These are phyloP conservation scores for Hawksworthiomyces lignivorus DNA, from an alignment of 2,329 filamentous ascomycete genomes.

Conservation along the genomic window DNA sequence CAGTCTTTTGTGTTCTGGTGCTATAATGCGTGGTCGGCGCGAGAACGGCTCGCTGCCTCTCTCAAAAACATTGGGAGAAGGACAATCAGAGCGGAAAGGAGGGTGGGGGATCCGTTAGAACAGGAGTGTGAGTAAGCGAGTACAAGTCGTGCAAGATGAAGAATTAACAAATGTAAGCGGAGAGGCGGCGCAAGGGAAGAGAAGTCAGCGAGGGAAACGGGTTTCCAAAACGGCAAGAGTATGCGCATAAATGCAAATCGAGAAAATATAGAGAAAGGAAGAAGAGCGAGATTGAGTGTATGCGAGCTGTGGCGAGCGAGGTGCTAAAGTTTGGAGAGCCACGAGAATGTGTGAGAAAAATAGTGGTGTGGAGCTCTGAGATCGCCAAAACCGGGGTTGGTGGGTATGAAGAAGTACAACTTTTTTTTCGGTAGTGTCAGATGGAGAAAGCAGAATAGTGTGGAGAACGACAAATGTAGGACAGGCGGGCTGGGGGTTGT, in stretches of 20 bases:
- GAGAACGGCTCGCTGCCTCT: constrained; percentile 1
- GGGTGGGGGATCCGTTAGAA: neutral
- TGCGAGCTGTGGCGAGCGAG: neutral
- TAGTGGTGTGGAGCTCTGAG: constrained; percentile 7
- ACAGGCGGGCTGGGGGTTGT: no score
- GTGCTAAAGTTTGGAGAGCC: constrained; percentile 4
- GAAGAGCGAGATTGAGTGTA: neutral
- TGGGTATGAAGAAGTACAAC: neutral
- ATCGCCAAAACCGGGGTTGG: constrained; percentile 8
- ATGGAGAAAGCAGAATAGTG: no score
- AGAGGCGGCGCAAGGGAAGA: no score
- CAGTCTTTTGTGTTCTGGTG: no score
- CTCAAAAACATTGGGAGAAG: neutral
- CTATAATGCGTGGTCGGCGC: neutral
- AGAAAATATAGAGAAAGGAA: neutral
- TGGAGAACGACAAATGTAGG: no score
- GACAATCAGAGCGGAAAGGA: neutral
- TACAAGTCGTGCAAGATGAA: no score
- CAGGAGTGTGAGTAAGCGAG: neutral
- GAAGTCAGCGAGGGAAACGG: no score
- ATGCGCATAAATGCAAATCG: neutral
- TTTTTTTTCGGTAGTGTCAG: no score
- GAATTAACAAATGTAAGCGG: no score
- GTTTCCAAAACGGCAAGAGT: neutral
- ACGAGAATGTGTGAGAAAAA: neutral